Conservation (phyloP, 1,284 basidiomycete genomes). For the Agaricales sp. region DNA sequence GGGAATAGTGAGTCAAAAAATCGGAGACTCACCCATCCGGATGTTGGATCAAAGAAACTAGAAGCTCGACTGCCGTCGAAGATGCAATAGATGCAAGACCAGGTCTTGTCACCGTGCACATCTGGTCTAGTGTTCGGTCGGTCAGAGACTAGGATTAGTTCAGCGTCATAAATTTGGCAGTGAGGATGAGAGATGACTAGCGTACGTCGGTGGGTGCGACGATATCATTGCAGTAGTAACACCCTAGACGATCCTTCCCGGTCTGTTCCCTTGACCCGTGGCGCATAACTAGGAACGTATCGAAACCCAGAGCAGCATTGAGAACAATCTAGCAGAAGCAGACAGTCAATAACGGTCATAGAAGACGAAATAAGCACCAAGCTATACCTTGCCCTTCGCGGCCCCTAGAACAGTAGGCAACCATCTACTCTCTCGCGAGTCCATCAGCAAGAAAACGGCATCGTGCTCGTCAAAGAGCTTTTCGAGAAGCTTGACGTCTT, state of each 20-base stretch:
- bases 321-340: constrained; percentile 61
- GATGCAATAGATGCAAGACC: constrained; percentile 90
- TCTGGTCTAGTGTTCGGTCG: constrained; percentile 94
- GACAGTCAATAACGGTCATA: background rate
- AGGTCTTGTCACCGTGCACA: constrained; percentile 98
- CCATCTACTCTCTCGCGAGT: constrained; percentile 94
- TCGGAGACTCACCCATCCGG: constrained; percentile 58
- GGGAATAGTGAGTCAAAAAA: constrained; percentile 2
- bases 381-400: constrained; percentile 71
- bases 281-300: constrained; percentile 94
- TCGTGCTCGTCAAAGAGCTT: constrained; percentile 78
- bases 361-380: constrained; percentile 10
- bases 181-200: constrained; percentile 9
- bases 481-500: constrained; percentile 68
- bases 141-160: constrained; percentile 61
- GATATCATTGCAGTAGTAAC: constrained; percentile 98
- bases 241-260: constrained; percentile 53
- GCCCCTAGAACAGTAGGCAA: constrained; percentile 85
- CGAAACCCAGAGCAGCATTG: constrained; percentile 94
- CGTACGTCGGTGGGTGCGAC: constrained; percentile 91
- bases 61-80: constrained; percentile 85
- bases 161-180: constrained; percentile 1
- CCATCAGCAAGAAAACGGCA: constrained; percentile 92
- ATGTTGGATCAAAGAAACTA: constrained; percentile 87
- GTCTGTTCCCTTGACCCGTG: constrained; percentile 63